Conservation (phyloP, 148 eudicot genomes). For the Salicornia ramosissima region DNA sequence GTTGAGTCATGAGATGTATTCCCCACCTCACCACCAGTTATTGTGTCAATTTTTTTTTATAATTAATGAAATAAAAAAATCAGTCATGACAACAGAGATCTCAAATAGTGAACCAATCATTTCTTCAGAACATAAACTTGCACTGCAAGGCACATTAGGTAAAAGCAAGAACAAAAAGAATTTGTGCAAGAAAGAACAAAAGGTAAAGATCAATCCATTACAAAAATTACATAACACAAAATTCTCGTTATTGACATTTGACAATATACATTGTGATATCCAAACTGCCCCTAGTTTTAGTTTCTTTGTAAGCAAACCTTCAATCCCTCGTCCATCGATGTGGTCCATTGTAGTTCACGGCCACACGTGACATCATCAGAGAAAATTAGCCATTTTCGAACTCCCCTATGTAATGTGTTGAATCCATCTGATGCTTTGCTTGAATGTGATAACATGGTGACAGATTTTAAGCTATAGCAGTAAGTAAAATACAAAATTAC, state of each 20-base stretch:
- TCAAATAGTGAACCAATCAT: too few species aligned
- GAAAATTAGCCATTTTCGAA: neutral
- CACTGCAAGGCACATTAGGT: too few species aligned
- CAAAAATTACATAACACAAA: conserved; percentile 1
- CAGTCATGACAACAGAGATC: too few species aligned
- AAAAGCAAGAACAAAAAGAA: neutral
- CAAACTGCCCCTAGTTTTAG: neutral
- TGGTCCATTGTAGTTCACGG: neutral
- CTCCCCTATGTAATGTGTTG: neutral
- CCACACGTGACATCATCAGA: neutral
- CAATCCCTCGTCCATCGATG: neutral
- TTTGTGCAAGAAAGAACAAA: neutral
- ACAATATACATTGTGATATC: neutral
- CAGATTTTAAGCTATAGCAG: conserved; percentile 2
- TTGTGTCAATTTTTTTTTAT: too few species aligned
- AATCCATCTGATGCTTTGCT: neutral
- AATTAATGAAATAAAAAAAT: too few species aligned
- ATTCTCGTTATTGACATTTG: conserved; percentile 2
- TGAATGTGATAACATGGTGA: neutral
- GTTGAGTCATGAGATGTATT: too few species aligned
- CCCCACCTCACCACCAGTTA: too few species aligned
- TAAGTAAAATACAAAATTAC: too few species aligned
- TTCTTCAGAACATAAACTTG: too few species aligned
- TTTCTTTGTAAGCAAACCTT: neutral
- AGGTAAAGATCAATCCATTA: neutral